Evolutionary conservation across 495 filamentous ascomycete species (phyloP).

Genomic region (Penicillium dipodomyicola): DNA sequence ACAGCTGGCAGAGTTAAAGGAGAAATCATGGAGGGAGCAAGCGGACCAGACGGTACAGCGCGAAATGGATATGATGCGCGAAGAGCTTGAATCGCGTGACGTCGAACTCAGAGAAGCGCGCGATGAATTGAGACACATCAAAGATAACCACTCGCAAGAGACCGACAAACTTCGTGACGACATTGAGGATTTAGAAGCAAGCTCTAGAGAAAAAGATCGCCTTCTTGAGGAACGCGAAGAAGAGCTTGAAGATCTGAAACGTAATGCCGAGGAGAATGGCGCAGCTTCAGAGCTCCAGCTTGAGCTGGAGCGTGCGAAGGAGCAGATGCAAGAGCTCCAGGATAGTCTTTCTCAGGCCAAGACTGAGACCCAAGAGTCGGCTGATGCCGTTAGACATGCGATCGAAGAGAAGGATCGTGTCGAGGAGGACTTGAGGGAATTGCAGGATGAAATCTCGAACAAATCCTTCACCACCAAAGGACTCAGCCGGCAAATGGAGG

Average conservation of each 20-base stretch:
- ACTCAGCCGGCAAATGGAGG: slow-evolving; percentile 72
- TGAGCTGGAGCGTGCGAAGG: slow-evolving; percentile 53
- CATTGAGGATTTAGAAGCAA: slow-evolving; percentile 63
- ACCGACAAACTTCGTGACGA: slow-evolving; percentile 64
- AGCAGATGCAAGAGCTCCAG: slow-evolving; percentile 60
- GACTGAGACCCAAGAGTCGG: slow-evolving; percentile 55
- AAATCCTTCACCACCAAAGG: slow-evolving; percentile 76
- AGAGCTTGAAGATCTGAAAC: slow-evolving; percentile 59
- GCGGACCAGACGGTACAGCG: slow-evolving; percentile 62
- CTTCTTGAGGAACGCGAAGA: slow-evolving; percentile 63
- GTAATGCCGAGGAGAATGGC: slow-evolving; percentile 51
- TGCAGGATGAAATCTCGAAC: slow-evolving; percentile 75
- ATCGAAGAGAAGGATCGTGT: slow-evolving; percentile 54
- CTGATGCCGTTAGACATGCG: slow-evolving; percentile 61
- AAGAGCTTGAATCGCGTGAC: slow-evolving; percentile 57
- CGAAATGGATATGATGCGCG: slow-evolving; percentile 59
- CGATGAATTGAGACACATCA: slow-evolving; percentile 42
- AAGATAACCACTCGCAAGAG: slow-evolving; percentile 51
- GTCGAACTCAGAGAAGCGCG: slow-evolving; percentile 48
- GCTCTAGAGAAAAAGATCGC: slow-evolving; percentile 64
- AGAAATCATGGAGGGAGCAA: slow-evolving; percentile 73
- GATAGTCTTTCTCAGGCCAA: slow-evolving; percentile 53
- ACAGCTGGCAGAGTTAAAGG: slow-evolving; percentile 73
- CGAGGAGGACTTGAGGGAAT: slow-evolving; percentile 52
- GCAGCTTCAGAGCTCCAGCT: slow-evolving; percentile 51